Base-by-base conservation (phyloP, 2,329 filamentous ascomycete species). In the Trichoderma oligosporum region DNA sequence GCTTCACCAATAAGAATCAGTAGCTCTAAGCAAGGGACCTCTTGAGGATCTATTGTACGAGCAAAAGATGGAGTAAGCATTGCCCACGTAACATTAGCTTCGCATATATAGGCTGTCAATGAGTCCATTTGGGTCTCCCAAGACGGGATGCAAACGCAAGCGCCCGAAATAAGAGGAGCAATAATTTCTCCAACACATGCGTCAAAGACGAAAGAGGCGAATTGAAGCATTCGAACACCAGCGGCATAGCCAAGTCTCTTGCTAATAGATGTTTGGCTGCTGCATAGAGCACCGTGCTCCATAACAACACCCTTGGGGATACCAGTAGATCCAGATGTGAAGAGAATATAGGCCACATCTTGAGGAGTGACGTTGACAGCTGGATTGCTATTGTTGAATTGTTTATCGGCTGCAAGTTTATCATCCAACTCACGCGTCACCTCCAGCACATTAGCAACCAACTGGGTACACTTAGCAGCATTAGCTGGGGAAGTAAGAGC, bases 381-480 rank as follows among this genome's bases (percentile, higher is more conserved):
- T 27, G 45, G 38, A 18, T 35, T 35, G 11, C 6, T 48, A 33
- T 66, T 57, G 14, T 77, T 69, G 20, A 78, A 73, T 38, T 76
- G 76, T 65, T 79, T 79, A 12, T 29, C 36, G 1, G 33, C 16
- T 18, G 12, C 18, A 16, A 57, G 27, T 4, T 22, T 27, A 14
- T 42, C 8, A 16, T 51, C 20, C 14, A 57, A 18, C 2, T 35
- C 38, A 5, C 6, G 22, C 20, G 46, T 56, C 11, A 48, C 57
- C 12, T 45, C 22, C 1, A 57, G n/a, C 11, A 57, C 38, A 24
- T 25, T 24, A 4, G 38, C 1, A 2, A 57, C 54, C 22, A 57
- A 7, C 1, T 12, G 8, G n/a, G 22, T n/a, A 38, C 45, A 59
- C 22, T 59, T 56, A 8, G 36, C 16, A 11, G 18, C 44, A 36